Evolutionary conservation across 208 protist species (phyloP).

Genomic region (Leishmania lainsoni): DNA sequence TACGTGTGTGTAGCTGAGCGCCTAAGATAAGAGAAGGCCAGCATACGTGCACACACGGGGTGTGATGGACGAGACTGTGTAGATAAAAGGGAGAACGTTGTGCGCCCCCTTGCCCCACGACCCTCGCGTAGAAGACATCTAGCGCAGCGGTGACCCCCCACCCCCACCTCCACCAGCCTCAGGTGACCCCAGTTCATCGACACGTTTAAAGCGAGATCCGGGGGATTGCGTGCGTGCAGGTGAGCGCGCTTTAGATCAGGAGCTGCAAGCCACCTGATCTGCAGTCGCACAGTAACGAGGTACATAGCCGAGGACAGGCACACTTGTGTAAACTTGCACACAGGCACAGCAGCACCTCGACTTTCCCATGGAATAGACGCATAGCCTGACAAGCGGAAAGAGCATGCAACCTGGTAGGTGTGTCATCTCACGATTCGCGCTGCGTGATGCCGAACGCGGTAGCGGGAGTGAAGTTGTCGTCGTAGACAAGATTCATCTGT

Average conservation of each 20-base stretch:
- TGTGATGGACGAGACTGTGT: background rate
- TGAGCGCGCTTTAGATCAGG: background rate
- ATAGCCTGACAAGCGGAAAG: background rate
- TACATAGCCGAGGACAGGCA: background rate
- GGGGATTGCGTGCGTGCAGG: background rate
- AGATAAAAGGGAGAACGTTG: background rate
- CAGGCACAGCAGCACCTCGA: background rate
- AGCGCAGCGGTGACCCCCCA: no score
- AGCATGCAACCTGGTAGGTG: background rate
- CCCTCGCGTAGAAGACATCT: background rate
- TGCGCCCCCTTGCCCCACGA: background rate
- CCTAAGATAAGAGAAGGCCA: background rate
- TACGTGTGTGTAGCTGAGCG: background rate
- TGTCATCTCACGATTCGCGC: constrained; percentile 6
- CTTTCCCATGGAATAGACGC: background rate
- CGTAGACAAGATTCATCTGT: constrained; percentile 87
- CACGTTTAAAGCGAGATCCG: background rate
- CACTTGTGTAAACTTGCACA: background rate
- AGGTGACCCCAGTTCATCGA: background rate
- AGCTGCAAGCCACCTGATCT: background rate
- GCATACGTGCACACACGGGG: background rate
- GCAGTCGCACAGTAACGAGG: background rate
- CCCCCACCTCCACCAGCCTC: background rate
- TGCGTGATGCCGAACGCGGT: constrained; percentile 85
- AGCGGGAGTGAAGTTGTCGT: constrained; percentile 77